A percentile compares a stretch with the other conserved stretches of the same genome.
These are phyloP conservation scores for Calonectria honghensis DNA, from an alignment of 2,329 filamentous ascomycete species.

Conservation along the genomic window DNA sequence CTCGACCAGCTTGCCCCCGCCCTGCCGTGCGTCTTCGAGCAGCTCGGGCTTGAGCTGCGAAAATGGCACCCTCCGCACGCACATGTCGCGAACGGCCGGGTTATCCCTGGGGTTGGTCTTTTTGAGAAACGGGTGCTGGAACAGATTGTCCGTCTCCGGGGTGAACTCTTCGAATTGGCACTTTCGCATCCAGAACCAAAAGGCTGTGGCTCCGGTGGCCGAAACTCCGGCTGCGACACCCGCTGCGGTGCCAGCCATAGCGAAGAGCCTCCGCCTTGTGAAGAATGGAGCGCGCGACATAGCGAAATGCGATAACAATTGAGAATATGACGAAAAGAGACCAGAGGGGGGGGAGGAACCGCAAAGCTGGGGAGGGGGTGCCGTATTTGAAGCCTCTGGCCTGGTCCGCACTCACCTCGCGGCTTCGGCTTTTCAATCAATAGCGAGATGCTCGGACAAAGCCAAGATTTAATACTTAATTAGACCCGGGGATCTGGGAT, in stretches of 20 bases:
- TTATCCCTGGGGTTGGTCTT: constrained; percentile 47
- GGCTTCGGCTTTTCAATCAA: constrained; percentile 8
- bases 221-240: constrained; percentile 7
- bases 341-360: too few species aligned
- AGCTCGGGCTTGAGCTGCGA: constrained; percentile 20
- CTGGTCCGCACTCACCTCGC: neutral
- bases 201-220: constrained; percentile 19
- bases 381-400: neutral
- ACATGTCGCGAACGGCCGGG: constrained; percentile 42
- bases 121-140: constrained; percentile 41
- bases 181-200: constrained; percentile 44
- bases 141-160: constrained; percentile 32
- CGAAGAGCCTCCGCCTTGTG: neutral
- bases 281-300: constrained; percentile 1
- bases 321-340: neutral
- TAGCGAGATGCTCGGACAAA: neutral
- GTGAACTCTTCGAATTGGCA: constrained; percentile 48
- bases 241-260: neutral
- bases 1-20: constrained; percentile 43
- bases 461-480: neutral
- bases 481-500: neutral
- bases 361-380: neutral
- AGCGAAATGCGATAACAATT: neutral
- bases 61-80: constrained; percentile 43
- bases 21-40: constrained; percentile 40